Evolutionary conservation across 2,329 filamentous ascomycete genomes (phyloP).

Genomic region (Coniochaeta sp.): DNA sequence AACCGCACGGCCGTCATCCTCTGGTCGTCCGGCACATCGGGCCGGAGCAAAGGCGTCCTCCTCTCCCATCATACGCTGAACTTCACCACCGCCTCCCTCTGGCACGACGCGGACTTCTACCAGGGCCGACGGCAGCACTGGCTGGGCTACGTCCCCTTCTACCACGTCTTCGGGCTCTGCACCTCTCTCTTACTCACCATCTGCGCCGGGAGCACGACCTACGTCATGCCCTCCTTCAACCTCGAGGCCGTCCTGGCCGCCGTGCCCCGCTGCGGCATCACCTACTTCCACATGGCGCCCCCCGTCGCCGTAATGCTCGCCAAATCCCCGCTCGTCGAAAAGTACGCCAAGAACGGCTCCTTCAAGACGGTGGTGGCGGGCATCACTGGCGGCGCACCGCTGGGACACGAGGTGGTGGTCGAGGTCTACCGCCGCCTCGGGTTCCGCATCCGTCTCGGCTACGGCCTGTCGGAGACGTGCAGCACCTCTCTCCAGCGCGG

Average conservation of each 20-base stretch:
- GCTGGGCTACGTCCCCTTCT: constrained; percentile 65
- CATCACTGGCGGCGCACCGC: constrained; percentile 57
- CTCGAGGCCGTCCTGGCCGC: constrained; percentile 57
- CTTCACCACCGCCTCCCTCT: constrained; percentile 45
- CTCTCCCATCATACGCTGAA: constrained; percentile 62
- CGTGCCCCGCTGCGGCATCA: constrained; percentile 57
- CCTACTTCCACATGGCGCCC: constrained; percentile 58
- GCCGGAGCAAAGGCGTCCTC: constrained; percentile 67
- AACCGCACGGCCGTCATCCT: constrained; percentile 52
- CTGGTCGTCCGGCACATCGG: constrained; percentile 58
- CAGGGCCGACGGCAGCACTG: constrained; percentile 26
- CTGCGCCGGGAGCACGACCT: constrained; percentile 48
- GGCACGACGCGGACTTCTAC: constrained; percentile 41
- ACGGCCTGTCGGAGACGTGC: constrained; percentile 69
- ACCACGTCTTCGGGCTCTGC: constrained; percentile 53
- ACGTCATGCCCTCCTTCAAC: constrained; percentile 65
- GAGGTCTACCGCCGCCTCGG: constrained; percentile 57
- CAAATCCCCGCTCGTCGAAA: constrained; percentile 62
- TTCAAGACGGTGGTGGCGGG: constrained; percentile 48
- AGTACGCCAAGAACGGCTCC: constrained; percentile 42
- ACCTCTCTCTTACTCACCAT: constrained; percentile 54
- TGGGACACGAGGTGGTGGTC: constrained; percentile 45
- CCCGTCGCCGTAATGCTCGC: constrained; percentile 64
- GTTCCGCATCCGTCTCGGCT: constrained; percentile 49
- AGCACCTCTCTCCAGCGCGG: constrained; percentile 57